A percentile compares a stretch with the other conserved stretches of the same genome.
Conservation (phyloP, 257 asterid genomes). For the Agastache rugosa region DNA sequence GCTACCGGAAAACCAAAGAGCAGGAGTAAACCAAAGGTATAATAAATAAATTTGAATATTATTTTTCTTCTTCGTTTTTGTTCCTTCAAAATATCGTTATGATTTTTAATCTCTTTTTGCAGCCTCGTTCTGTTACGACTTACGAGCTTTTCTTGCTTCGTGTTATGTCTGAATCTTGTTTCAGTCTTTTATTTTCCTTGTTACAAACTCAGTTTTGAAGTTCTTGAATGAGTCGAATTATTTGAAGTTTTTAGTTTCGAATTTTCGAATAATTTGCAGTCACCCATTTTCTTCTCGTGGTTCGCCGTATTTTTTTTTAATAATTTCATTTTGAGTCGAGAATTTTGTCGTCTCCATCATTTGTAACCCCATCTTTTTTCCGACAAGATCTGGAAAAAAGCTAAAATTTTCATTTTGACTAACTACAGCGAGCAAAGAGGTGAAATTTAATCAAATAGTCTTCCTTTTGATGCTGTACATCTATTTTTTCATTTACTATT, state of each 20-base stretch:
- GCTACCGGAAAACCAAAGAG: background rate
- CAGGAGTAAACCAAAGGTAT: background rate
- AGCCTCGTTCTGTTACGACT: background rate
- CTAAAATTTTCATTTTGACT: background rate
- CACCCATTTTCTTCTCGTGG: background rate
- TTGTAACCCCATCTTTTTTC: background rate
- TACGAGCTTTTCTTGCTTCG: slow-evolving; percentile 9
- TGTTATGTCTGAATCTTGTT: background rate
- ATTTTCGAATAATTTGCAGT: background rate
- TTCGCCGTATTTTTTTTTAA: background rate
- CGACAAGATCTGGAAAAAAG: background rate
- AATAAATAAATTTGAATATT: background rate
- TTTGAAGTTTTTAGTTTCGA: too few relatives aligned
- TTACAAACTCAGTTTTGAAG: background rate
- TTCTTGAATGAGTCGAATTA: background rate
- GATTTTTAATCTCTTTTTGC: background rate
- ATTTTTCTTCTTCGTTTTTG: background rate
- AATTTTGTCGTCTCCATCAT: background rate
- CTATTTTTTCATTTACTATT: too few relatives aligned
- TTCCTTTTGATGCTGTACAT: background rate
- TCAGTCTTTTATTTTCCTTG: background rate
- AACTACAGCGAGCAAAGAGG: too few relatives aligned
- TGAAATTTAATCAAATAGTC: background rate
- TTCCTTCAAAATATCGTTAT: background rate
- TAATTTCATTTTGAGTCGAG: background rate